phyloP scores from a whole-genome alignment of 495 filamentous ascomycete species.

The Trichoderma erinaceum region DNA sequence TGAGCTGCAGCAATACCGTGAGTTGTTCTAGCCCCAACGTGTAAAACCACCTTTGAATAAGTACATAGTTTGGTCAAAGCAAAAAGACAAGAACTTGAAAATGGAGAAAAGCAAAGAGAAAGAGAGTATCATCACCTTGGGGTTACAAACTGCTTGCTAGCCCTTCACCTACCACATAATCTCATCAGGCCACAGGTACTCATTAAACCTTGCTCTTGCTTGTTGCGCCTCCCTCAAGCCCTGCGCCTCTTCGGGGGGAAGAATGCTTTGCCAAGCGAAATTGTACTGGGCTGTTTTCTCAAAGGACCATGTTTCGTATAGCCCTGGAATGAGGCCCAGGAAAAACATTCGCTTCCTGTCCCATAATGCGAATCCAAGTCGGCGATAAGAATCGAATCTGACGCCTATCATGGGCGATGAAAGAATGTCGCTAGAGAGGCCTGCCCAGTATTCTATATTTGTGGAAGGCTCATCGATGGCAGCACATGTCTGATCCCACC shows the following conservation, averaged over 20 bases:
- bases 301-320: not conserved
- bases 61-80: too few species aligned
- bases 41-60: too few species aligned
- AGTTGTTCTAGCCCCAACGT: too few species aligned
- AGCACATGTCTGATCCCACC: not conserved
- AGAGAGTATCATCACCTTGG: too few species aligned
- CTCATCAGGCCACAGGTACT: too few species aligned
- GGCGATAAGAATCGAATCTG: not conserved
- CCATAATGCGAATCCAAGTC: not conserved
- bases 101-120: too few species aligned
- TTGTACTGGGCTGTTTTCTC: not conserved
- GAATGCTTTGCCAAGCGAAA: not conserved
- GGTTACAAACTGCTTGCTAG: too few species aligned
- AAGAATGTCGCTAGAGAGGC: not conserved
- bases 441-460: not conserved
- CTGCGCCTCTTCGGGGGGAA: not conserved
- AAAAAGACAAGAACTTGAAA: too few species aligned
- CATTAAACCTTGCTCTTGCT: not conserved
- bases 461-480: not conserved
- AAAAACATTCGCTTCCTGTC: not conserved
- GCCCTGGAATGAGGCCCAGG: not conserved
- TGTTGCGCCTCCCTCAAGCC: not conserved
- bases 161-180: too few species aligned
- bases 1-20: too few species aligned
- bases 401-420: not conserved